Evolutionary conservation across 73 alveolate species (phyloP), one percentile per base, ranked within the genome.

Genomic region (Paramecium primaurelia): DNA sequence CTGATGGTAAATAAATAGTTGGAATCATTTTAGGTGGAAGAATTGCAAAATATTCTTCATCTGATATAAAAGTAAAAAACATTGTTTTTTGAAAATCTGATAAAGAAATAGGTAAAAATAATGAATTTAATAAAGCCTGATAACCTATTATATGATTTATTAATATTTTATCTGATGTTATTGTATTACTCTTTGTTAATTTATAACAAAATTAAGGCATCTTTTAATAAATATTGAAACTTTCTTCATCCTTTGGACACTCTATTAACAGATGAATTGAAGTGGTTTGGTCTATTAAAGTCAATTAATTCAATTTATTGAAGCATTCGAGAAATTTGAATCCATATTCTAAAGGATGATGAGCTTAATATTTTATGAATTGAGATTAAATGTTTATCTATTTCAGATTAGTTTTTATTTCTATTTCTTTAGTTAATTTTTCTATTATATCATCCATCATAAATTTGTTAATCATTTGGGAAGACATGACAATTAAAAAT

Each of bases 1-100:
- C 51, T 25, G 84, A 64, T 28, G 84, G 84, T 12, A 64, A 14
- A 36, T 64, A 64, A 2, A 34, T 8, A 2, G 26, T n/a, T 11
- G 51, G 84, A 12, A 64, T 42, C 6, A 64, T 64, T n/a, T 64
- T 64, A 1, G 84, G 49, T 28, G 84, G 84, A 26, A 32, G 42
- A 14, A 64, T 64, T 64, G 84, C 84, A 64, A 64, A 64, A 64
- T 64, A 64, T 34, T 64, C 51, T 64, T 64, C 84, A 64, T 64
- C 84, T 28, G 84, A 64, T 5, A 64, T 28, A 64, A 64, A 64
- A 28, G 84, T 64, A 32, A 64, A 64, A 64, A 32, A 64, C 51
- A 64, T 28, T 28, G 84, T 64, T 26, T 28, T 28, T 64, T 64
- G 51, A 10, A 32, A 32, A 8, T 34, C 7, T 3, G 84, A 64